Base-by-base conservation (phyloP, 1,284 basidiomycete species). In the Malassezia globosa region DNA sequence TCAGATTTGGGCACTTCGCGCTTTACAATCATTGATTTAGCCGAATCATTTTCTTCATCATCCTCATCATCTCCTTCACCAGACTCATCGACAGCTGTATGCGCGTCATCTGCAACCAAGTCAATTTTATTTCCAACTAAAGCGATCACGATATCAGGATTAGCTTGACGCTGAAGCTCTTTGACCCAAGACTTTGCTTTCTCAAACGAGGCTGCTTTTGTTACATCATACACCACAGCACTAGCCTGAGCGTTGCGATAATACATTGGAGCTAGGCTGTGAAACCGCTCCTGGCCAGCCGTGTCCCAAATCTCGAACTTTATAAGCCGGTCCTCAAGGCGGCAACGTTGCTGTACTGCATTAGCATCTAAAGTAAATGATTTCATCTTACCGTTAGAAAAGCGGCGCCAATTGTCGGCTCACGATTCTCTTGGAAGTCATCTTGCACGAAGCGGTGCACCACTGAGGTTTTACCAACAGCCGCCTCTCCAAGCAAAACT, bases 121-220 rank as follows among this genome's bases (percentile, higher is more conserved):
- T 96, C 90, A 61, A 94, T 68, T 73, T 76, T 68, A 65, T 72
- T 72, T 16, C 70, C 72, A 10, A 71, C 66, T 13, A 71, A 56
- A 5, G 72, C 71, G 66, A 97, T 97, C 68, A 97, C 89, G 71
- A 97, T 96, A 74, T 95, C 96, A 29, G 92, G 90, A 73, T 94
- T 96, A 31, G 94, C 92, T 73, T 99, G 92, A 57, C 94, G 82
- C 74, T 99, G 94, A 22, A 99, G 79, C 75, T 99, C 92, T 77
- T 96, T 97, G 58, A 99, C 90, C 92, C 92, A 99, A 27, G 88
- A 89, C 77, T 99, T 97, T 53, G 92, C 92, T 75, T 97, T 97
- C 74, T 99, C 94, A 56, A 97, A 80, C 63, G 89, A 95, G 48
- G 37, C 37, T 11, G 63, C 61, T 72, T 89, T 90, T 46, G 87